Conservation (phyloP, 2,329 filamentous ascomycete species). For the Camillea tinctor region DNA sequence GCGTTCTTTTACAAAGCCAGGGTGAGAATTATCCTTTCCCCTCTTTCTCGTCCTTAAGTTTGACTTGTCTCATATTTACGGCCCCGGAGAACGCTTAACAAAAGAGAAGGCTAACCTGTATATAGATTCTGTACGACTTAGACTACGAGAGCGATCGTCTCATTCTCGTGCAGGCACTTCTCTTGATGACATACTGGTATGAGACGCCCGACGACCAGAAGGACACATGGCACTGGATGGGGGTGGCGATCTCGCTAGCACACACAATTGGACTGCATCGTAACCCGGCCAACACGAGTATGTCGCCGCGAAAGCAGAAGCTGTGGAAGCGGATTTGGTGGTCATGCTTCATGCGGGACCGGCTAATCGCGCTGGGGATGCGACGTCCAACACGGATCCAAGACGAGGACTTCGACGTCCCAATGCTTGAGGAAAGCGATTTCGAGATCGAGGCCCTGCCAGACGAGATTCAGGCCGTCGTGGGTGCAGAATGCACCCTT, state of each 20-base stretch:
- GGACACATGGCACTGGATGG: conserved; percentile 99
- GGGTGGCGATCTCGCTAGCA: conserved; percentile 86
- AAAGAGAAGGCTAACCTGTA: conserved; percentile 13
- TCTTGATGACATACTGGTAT: conserved; percentile 97
- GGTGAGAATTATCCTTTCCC: conserved; percentile 49
- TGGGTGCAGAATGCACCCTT: conserved; percentile 68
- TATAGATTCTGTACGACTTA: conserved; percentile 83
- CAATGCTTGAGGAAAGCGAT: conserved; percentile 80
- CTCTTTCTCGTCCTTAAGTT: conserved; percentile 1
- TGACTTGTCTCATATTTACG: background rate
- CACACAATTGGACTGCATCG: conserved; percentile 93
- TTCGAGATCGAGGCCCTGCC: conserved; percentile 75
- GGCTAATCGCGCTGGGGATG: conserved; percentile 90
- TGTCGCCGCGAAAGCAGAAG: conserved; percentile 71
- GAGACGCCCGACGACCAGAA: conserved; percentile 96
- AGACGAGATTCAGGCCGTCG: conserved; percentile 60
- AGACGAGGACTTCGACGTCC: conserved; percentile 89
- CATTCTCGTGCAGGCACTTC: conserved; percentile 79
- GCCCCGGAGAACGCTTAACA: background rate
- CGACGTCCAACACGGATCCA: conserved; percentile 88
- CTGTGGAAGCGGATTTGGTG: conserved; percentile 97
- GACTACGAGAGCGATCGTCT: conserved; percentile 92
- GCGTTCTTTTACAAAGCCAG: conserved; percentile 86
- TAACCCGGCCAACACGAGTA: conserved; percentile 73
- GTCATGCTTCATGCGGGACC: conserved; percentile 95